These are phyloP conservation scores for Pythium plurisporium DNA, from an alignment of 352 stramenopile species.

Conservation along the genomic window DNA sequence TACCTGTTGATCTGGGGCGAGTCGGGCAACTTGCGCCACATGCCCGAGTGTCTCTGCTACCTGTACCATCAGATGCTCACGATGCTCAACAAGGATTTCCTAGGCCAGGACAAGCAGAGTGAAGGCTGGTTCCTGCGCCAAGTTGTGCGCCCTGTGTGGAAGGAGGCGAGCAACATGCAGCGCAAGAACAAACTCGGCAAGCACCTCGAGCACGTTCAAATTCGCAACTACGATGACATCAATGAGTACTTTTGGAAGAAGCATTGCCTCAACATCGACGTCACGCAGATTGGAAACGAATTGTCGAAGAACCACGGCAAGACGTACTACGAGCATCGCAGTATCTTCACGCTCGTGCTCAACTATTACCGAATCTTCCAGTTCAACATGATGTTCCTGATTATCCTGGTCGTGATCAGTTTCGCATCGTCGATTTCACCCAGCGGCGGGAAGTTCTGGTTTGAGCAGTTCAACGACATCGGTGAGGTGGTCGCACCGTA, in stretches of 20 bases:
- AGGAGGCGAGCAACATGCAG: conserved; percentile 72
- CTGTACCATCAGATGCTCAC: conserved; percentile 75
- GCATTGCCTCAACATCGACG: conserved; percentile 62
- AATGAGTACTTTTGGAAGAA: conserved; percentile 87
- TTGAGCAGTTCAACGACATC: conserved; percentile 32
- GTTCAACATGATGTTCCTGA: conserved; percentile 50
- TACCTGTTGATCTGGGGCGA: conserved; percentile 86
- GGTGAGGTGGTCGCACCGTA: conserved; percentile 30
- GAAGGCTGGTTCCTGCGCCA: conserved; percentile 61
- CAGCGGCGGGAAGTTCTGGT: conserved; percentile 27
- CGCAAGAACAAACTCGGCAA: conserved; percentile 21
- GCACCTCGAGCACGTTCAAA: conserved; percentile 68
- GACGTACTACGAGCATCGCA: conserved; percentile 86
- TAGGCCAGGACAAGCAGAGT: conserved; percentile 42
- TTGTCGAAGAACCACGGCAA: conserved; percentile 65
- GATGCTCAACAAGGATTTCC: conserved; percentile 50
- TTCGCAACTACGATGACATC: conserved; percentile 86
- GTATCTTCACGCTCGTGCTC: conserved; percentile 53
- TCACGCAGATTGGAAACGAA: conserved; percentile 56
- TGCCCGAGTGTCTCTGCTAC: conserved; percentile 89
- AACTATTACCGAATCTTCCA: conserved; percentile 35
- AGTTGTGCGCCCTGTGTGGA: conserved; percentile 74
- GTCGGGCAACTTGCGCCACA: conserved; percentile 80
- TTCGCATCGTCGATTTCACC: conserved; percentile 29
- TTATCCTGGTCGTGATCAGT: conserved; percentile 28